Base-by-base conservation (phyloP, 2,329 filamentous ascomycete genomes). In the Triangularia setosa region DNA sequence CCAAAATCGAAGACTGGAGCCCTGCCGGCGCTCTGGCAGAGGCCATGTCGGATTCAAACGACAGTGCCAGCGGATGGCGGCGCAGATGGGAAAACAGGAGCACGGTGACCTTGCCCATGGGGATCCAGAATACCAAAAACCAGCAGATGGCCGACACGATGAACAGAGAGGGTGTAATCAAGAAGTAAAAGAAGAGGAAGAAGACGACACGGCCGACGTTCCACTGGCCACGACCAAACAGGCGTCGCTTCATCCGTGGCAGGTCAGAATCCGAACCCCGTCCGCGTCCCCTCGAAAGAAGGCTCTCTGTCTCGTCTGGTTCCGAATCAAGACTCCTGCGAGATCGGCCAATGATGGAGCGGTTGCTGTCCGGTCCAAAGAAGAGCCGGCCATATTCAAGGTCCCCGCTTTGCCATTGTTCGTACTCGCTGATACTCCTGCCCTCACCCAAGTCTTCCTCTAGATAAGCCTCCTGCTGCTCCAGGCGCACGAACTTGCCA, bases 381-480 rank as follows among this genome's bases (percentile, higher is more conserved):
- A 99, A 98, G 2, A 99, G 84, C 33, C 94, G 87, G 2, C 95
- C 95, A 75, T 98, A 93, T 77, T 99, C 95, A 33, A 99, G 85
- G 73, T 99, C 95, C 59, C 95, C 95, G 74, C 88, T 97, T 79
- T 99, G 95, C 95, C 95, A 99, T 78, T 97, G 93, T 76, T 99
- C 95, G 75, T 99, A 99, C 79, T 99, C 95, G 72, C 92, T 96
- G 73, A 99, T 97, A 79, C 93, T 98, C 73, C 95, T 88, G 21
- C 95, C 95, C 78, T 99, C 95, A 48, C 94, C 93, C 73, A 95
- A 88, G 72, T 99, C 95, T 78, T 99, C 95, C 66, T 97, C 91
- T 57, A 92, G 83, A 74, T 99, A 99, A 53, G 91, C 90, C 73
- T 98, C 95, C 71, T 99, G 95, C 75, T 94, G 91, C 74, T 97